Conservation (phyloP, 768 basidiomycete genomes). For the Leccinum subtestaceum region DNA sequence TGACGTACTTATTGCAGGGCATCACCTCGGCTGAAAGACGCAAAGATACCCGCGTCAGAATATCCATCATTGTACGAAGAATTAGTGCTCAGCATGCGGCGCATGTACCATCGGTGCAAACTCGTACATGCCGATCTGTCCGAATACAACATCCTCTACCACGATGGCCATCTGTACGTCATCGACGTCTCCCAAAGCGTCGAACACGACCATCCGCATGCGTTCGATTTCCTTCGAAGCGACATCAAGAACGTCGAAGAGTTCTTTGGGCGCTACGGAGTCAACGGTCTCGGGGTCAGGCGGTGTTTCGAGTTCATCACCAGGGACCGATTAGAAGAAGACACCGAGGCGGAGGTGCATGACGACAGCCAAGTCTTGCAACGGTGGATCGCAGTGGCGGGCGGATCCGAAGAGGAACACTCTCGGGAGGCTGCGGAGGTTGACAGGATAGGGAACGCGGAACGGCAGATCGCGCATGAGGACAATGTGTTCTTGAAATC, state of each 20-base stretch:
- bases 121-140: slow-evolving; percentile 97
- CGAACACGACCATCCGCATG: slow-evolving; percentile 95
- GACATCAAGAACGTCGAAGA: slow-evolving; percentile 94
- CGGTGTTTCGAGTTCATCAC: slow-evolving; percentile 90
- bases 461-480: slow-evolving; percentile 51
- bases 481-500: slow-evolving; percentile 87
- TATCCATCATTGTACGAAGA: slow-evolving; percentile 70
- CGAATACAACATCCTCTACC: slow-evolving; percentile 96
- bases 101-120: slow-evolving; percentile 86
- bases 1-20: slow-evolving; percentile 53
- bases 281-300: slow-evolving; percentile 72
- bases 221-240: slow-evolving; percentile 92
- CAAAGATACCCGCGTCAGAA: slow-evolving; percentile 50
- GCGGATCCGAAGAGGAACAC: slow-evolving; percentile 18
- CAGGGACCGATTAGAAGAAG: slow-evolving; percentile 42
- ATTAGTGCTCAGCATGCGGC: slow-evolving; percentile 74
- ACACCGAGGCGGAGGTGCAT: slow-evolving; percentile 21
- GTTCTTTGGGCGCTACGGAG: slow-evolving; percentile 79
- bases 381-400: slow-evolving; percentile 47
- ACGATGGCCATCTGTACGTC: slow-evolving; percentile 77
- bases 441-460: slow-evolving; percentile 14
- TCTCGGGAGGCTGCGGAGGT: slow-evolving; percentile 11
- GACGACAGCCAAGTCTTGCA: slow-evolving; percentile 34
- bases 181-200: slow-evolving; percentile 99
- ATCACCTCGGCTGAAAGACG: slow-evolving; percentile 92